Conservation (phyloP, 805 yeast genomes). For the Starmerella gropengiesseri region DNA sequence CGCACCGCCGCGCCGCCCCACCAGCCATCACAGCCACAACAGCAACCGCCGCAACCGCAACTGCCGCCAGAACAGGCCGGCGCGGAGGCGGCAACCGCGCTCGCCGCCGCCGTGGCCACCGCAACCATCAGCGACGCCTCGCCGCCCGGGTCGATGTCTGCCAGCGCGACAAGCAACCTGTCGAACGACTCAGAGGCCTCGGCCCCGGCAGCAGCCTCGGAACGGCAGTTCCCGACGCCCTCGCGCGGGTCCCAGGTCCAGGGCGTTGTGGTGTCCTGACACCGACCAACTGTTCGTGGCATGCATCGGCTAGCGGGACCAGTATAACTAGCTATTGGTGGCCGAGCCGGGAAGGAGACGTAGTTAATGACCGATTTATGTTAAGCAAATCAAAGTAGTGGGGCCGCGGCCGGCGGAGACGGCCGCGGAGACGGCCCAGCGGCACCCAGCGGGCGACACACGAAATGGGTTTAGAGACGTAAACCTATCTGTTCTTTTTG, state of each 20-base stretch:
- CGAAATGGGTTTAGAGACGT: no score
- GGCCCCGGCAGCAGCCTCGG: not conserved
- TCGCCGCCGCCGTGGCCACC: not conserved
- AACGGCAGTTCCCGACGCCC: not conserved
- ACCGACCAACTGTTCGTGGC: no score
- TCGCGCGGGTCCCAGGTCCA: conserved; percentile 1
- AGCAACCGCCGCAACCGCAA: not conserved
- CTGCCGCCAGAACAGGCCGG: not conserved
- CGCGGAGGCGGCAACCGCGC: not conserved
- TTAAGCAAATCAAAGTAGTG: no score
- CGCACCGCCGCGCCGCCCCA: not conserved
- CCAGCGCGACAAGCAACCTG: conserved; percentile 1
- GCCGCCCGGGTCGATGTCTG: conserved; percentile 5
- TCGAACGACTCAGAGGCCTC: not conserved
- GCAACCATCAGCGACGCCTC: conserved; percentile 1
- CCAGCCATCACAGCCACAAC: not conserved
- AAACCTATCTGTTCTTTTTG: no score
- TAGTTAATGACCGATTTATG: no score
- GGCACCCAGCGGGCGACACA: no score
- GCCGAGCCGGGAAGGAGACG: no score
- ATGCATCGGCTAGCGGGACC: no score
- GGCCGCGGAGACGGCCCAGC: no score
- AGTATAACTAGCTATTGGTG: no score
- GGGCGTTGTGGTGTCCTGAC: conserved; percentile 2
- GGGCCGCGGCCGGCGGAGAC: no score